Base-by-base conservation (phyloP, 148 eudicot species). In the Camellia japonica region DNA sequence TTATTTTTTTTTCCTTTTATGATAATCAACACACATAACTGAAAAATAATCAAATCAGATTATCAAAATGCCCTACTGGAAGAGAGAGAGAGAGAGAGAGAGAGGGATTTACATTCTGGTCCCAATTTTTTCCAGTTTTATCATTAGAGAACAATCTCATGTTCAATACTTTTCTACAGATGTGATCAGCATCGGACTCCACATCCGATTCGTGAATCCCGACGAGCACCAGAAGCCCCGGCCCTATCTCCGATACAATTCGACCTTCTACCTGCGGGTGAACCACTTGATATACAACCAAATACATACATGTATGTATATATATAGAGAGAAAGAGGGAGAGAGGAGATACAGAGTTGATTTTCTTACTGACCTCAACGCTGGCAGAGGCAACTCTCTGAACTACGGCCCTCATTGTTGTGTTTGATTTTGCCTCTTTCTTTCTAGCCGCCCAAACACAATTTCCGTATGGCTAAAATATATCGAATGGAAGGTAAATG, bases 101-200 rank as follows among this genome's bases (percentile, higher is more conserved):
- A 46, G 0, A 20, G 49, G 59, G 74, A 58, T 77, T 85, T 80
- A 96, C 98, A 85, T 83, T 93, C 65, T 82, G 97, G 87, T 96
- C 97, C 99, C 99, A 96, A 62, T 83, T 80, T 85, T 85, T 96
- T 41, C 90, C 98, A 67, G 91, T 91, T 61, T 75, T 78, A 38
- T 93, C 97, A 84, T 93, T 93, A 14, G 90, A 84, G 77, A 92
- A 96, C 84, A 93, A 81, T 86, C 99, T 92, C 99, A 96, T 93
- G 71, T 92, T 96, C 85, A 96, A 83, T 72, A 96, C 99, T 83
- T 93, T 93, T 78, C 97, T 87, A 68, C 98, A 93, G 90, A 95
- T 90, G 85, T 87, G 93, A 41, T 95, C 97, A 64, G 93, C 87
- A 84, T 95, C 97, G 55, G 92, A 82, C 12, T 92, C 94, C 16